Base-by-base conservation (phyloP, 306 rosid species). In the Fragaria vesca region DNA sequence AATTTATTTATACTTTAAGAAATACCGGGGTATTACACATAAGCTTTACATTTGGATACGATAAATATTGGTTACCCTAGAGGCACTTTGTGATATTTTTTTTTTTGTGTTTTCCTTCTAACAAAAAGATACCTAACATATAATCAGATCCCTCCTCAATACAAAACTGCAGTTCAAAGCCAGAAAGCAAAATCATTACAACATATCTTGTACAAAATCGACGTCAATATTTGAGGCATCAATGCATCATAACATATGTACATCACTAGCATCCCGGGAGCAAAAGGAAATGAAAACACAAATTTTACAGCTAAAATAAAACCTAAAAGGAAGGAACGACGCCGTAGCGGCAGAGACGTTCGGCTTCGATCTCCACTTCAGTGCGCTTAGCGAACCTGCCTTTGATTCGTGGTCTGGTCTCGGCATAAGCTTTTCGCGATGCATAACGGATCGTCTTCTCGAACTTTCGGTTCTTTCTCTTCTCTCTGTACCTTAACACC, bases 401-500 rank as follows among this genome's bases (percentile, higher is more conserved):
- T 84, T 95, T 95, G 88, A 95, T 89, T 80, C 99, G 85, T 0
- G 99, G 99, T 79, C 99, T 86, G 6, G 97, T 88, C 79, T 95
- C 99, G 0, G 99, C 99, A 62, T 95, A 95, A 0, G 99, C 99
- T 72, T 95, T 95, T 42, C 99, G 77, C 0, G 99, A 95, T 3
- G 99, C 97, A 51, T 95, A 95, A 1, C 99, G 97, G 50, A 95
- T 93, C 12, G 97, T 95, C 91, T 95, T 95, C 93, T 93, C 93
- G 87, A 95, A 95, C 83, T 90, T 95, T 48, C 99, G 45, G 77
- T 91, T 95, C 97, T 95, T 95, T 82, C 99, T 90, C 89, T 95
- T 95, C 89, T 95, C 97, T 47, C 90, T 88, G 85, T 95, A 95
- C 94, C 99, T 95, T 86, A 95, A 71, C 50, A 95, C 99, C 81